Conservation (phyloP, 768 basidiomycete genomes). For the Trametes meyenii region DNA sequence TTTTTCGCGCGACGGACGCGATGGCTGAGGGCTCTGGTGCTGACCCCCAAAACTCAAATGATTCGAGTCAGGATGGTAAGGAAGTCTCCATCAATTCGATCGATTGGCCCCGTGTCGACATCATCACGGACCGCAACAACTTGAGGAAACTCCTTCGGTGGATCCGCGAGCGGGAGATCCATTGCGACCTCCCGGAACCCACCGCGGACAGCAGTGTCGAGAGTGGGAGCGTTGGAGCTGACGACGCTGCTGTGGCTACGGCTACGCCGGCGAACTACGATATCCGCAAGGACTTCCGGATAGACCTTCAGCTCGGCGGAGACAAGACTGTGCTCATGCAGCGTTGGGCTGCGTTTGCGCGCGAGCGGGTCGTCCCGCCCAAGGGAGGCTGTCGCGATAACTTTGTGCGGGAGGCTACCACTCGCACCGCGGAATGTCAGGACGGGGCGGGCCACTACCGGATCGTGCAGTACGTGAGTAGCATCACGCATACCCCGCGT, state of each 20-base stretch:
- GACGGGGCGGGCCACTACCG: slow-evolving; percentile 23
- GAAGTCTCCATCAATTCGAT: slow-evolving; percentile 29
- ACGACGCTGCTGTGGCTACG: not conserved
- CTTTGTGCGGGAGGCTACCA: slow-evolving; percentile 46
- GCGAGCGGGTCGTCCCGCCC: slow-evolving; percentile 19
- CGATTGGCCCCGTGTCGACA: slow-evolving; percentile 43
- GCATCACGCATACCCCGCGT: not conserved
- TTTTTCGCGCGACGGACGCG: slow-evolving; percentile 60
- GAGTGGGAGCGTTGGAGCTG: too few species aligned
- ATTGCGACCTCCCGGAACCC: not conserved
- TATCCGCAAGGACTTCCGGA: slow-evolving; percentile 52
- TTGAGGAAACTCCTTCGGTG: slow-evolving; percentile 65
- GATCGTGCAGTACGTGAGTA: slow-evolving; percentile 31
- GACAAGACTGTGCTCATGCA: slow-evolving; percentile 60
- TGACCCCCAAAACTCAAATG: not conserved
- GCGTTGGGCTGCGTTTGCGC: slow-evolving; percentile 51
- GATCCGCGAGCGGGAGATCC: slow-evolving; percentile 34
- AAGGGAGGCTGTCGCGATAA: slow-evolving; percentile 33
- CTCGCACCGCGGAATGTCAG: slow-evolving; percentile 23
- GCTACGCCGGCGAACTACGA: not conserved
- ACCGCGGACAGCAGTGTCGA: not conserved
- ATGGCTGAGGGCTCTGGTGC: slow-evolving; percentile 4
- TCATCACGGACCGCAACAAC: slow-evolving; percentile 66
- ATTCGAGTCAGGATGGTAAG: not conserved
- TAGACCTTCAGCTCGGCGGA: slow-evolving; percentile 68